Base-by-base conservation (phyloP, 1,284 basidiomycete genomes). In the Phellopilus nigrolimitatus region DNA sequence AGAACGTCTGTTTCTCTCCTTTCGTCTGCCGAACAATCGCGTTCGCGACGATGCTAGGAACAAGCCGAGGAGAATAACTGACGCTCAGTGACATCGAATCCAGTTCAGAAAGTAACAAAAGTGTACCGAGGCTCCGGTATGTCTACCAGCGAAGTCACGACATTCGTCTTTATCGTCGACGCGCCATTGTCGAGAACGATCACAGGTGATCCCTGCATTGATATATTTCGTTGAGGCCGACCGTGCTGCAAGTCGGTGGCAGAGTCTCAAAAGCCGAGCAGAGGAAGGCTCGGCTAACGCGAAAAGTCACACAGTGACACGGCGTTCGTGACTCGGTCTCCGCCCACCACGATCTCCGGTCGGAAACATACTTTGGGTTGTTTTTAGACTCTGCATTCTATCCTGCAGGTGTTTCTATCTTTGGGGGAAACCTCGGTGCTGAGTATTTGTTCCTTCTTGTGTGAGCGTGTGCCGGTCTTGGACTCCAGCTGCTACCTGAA, bases 111-210 rank as follows among this genome's bases (percentile, higher is more conserved):
- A n/a, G n/a, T n/a, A n/a, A 6, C n/a, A 8, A 15, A 21, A 30
- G 31, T 62, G 55, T 36, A 67, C 65, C 61, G 58, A n/a, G 67
- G 66, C 47, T 65, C 49, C 2, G 49, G 46, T 43, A 38, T 41
- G 27, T 8, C 43, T 19, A n/a, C 61, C 57, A 58, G 49, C 17
- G 36, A 4, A 56, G 50, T 60, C 12, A 73, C 67, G 13, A 78
- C 64, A n/a, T 88, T 86, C 8, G 79, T 77, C 64, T 95, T 95
- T 67, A 95, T 83, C 2, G 78, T 79, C 49, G 77, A 81, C 8
- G 81, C 92, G 38, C 92, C 92, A 66, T 95, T 95, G 64, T 95
- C 92, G 38, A 94, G 73, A 7, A 94, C 73, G 53, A 92, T 70
- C 13, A 80, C 72, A 2, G 74, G 65, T 33, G 66, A 49, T 37